Percentiles rank a stretch among this genome's conserved stretches.
Evolutionary conservation across 1,284 basidiomycete genomes (phyloP).

Genomic region (Exobasidium cylindrosporum): DNA sequence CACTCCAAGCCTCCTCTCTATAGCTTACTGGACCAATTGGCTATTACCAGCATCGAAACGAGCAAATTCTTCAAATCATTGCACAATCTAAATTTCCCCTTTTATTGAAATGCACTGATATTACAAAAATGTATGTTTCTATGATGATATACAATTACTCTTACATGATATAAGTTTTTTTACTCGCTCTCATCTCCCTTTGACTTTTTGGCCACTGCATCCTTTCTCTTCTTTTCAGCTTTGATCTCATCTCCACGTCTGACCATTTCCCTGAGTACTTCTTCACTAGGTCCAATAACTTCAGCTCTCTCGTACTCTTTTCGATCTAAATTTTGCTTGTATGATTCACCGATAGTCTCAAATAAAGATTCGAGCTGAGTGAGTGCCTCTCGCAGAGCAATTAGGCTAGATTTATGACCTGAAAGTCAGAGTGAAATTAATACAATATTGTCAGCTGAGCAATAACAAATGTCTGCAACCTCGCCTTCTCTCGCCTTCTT

Average conservation of each 20-base stretch:
- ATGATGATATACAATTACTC: neutral
- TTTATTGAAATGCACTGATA: neutral
- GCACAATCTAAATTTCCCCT: neutral
- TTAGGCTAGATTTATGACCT: conserved; percentile 36
- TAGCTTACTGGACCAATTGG: neutral
- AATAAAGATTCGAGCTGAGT: conserved; percentile 45
- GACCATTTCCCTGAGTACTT: conserved; percentile 14
- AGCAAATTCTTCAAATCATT: neutral
- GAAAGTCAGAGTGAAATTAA: too few relatives aligned
- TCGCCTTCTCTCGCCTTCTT: neutral
- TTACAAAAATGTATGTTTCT: neutral
- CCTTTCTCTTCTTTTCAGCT: conserved; percentile 4
- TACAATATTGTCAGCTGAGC: too few relatives aligned
- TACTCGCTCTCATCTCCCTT: neutral
- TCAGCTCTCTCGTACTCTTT: conserved; percentile 38
- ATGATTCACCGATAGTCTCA: conserved; percentile 41
- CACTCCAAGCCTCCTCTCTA: neutral
- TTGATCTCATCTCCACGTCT: conserved; percentile 8
- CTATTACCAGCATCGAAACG: neutral
- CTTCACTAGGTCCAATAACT: conserved; percentile 15
- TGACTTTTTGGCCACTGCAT: neutral
- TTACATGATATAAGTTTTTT: too few relatives aligned
- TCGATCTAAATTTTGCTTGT: conserved; percentile 32
- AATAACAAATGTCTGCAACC: too few relatives aligned
- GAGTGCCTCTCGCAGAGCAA: conserved; percentile 46